phyloP scores from a whole-genome alignment of 176 grass and related monocot genomes.

The Cenchrus americanus region DNA sequence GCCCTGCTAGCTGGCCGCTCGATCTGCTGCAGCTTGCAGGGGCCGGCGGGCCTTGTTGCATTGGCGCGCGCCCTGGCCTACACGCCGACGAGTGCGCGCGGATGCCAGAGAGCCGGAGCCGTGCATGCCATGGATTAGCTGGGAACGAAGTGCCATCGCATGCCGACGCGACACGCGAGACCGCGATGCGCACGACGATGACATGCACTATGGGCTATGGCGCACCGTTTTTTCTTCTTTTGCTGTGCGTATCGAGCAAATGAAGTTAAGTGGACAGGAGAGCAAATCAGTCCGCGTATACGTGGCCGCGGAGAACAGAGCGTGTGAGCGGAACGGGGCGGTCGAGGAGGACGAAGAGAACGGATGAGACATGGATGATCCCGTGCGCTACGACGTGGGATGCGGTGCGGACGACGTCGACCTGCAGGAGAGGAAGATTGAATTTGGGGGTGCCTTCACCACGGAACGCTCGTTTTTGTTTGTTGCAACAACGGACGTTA shows the following conservation, averaged over 20 bases:
- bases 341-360: no score
- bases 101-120: neutral
- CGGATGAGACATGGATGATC: no score
- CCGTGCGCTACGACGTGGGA: no score
- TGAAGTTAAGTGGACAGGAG: neutral
- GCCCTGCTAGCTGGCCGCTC: no score
- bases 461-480: no score
- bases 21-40: neutral
- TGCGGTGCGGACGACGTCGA: no score
- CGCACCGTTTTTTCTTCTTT: no score
- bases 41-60: neutral
- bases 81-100: neutral
- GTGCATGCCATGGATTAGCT: neutral
- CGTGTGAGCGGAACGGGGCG: no score
- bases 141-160: no score
- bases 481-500: no score
- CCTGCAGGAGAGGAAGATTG: no score
- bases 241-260: conserved; percentile 24
- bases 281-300: neutral
- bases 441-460: no score
- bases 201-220: neutral
- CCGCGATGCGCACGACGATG: conserved; percentile 1
- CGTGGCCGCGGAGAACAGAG: neutral
- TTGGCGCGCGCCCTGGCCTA: neutral
- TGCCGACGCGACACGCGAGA: neutral